phyloP scores from a whole-genome alignment of 1,139 yeast genomes.

The Schizosaccharomyces versatilis region DNA sequence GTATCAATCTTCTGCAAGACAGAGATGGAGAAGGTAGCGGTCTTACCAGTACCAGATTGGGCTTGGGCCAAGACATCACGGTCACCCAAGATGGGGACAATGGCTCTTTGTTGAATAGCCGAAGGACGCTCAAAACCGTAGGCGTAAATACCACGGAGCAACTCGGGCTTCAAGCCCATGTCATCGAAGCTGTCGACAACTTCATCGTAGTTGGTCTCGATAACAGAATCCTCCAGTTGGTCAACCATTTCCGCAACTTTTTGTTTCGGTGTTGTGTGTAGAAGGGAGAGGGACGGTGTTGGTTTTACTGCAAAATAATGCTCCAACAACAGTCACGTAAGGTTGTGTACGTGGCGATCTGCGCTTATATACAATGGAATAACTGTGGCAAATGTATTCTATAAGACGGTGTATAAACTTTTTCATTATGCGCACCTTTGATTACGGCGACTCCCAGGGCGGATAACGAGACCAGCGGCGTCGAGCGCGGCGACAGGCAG shows the following conservation, averaged over 20 bases:
- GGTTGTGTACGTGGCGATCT: neutral
- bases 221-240: slow-evolving; percentile 2
- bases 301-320: neutral
- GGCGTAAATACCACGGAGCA: slow-evolving; percentile 53
- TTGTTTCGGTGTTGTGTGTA: neutral
- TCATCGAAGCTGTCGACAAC: slow-evolving; percentile 21
- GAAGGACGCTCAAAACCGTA: slow-evolving; percentile 41
- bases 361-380: neutral
- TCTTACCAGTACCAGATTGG: slow-evolving; percentile 99
- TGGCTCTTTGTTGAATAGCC: slow-evolving; percentile 96
- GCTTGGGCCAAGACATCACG: slow-evolving; percentile 91
- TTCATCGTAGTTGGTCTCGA: slow-evolving; percentile 11
- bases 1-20: slow-evolving; percentile 35
- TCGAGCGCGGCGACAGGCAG: neutral
- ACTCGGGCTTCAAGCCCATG: slow-evolving; percentile 17
- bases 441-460: neutral
- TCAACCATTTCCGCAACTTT: neutral
- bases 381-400: neutral
- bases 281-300: neutral
- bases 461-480: neutral
- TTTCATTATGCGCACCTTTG: neutral
- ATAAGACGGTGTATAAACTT: neutral
- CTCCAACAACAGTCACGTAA: slow-evolving; percentile 1
- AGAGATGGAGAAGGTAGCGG: slow-evolving; percentile 95
- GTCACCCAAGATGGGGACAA: slow-evolving; percentile 85